These are phyloP conservation scores for Tetratostichococcus sp. DNA, from an alignment of 139 green algal species.

Conservation along the genomic window DNA sequence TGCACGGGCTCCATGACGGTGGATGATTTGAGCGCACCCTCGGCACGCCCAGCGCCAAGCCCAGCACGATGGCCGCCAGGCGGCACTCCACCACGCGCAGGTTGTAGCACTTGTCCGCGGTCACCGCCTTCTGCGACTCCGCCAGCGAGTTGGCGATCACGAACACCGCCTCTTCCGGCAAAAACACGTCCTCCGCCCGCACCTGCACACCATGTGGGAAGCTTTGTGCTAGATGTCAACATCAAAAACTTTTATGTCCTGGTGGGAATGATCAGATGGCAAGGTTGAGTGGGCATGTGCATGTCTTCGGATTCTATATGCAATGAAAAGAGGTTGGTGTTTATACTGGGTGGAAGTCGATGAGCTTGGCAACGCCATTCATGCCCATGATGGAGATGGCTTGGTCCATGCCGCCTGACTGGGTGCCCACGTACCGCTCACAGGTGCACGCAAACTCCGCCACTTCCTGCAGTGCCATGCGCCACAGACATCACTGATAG, in stretches of 20 bases:
- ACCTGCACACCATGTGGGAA: slow-evolving; percentile 40
- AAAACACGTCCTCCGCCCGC: slow-evolving; percentile 71
- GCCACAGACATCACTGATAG: too few species aligned
- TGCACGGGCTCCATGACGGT: too few species aligned
- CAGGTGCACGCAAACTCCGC: slow-evolving; percentile 78
- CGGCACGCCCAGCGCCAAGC: slow-evolving; percentile 45
- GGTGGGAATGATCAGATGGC: too few species aligned
- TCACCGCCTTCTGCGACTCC: slow-evolving; percentile 90
- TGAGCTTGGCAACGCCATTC: slow-evolving; percentile 63
- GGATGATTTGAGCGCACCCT: slow-evolving; percentile 12
- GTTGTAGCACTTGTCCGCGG: slow-evolving; percentile 84
- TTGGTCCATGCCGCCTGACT: slow-evolving; percentile 96
- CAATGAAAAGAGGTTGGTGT: too few species aligned
- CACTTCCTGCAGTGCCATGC: slow-evolving; percentile 57
- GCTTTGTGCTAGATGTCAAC: too few species aligned
- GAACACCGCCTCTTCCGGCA: slow-evolving; percentile 82
- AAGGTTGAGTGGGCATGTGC: too few species aligned
- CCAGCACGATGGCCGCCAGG: slow-evolving; percentile 77
- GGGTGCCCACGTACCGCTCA: slow-evolving; percentile 77
- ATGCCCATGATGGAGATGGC: slow-evolving; percentile 89
- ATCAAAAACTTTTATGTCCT: too few species aligned
- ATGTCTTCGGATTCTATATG: too few species aligned
- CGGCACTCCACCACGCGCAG: slow-evolving; percentile 93
- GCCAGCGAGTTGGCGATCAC: slow-evolving; percentile 92
- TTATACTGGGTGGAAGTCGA: slow-evolving; percentile 72